Evolutionary conservation across 202 grass and related monocot species (phyloP), one percentile per base, ranked within the genome.

Genomic region (Eragrostis tef): DNA sequence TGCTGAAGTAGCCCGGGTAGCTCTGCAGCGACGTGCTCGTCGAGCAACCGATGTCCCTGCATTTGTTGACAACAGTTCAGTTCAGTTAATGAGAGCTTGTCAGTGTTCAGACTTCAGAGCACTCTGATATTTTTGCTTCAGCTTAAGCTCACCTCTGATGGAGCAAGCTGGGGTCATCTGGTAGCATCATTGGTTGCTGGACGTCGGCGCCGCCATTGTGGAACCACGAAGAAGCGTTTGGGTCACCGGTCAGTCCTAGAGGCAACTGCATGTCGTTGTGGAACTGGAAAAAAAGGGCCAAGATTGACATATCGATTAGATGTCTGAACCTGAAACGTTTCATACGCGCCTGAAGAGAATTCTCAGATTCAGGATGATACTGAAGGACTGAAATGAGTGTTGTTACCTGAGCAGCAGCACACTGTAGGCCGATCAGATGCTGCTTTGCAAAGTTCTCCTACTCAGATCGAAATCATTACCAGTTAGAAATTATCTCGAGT

Each of bases 341-440:
- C 11, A 45, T 34, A 16, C 9, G 47, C 60, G n/a, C n/a, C n/a
- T n/a, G n/a, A n/a, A n/a, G n/a, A n/a, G n/a, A n/a, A n/a, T n/a
- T n/a, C n/a, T n/a, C n/a, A n/a, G n/a, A n/a, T n/a, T n/a, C n/a
- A n/a, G n/a, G n/a, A n/a, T n/a, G n/a, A n/a, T 13, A 17, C 17
- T 34, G 19, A 52, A 49, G 21, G 19, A 76, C 57, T 69, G 44
- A 75, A 73, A n/a, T 70, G 52, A 79, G 71, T 16, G 22, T 49
- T 54, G 17, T 65, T 83, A 91, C 92, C 85, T 94, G 89, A 42
- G 84, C 56, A 87, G 81, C 48, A 85, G 81, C 80, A 79, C 79
- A 94, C 7, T 94, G 89, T 63, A 94, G 78, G 48, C 84, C 71
- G 49, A 91, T 87, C 71, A 91, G 60, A 73, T 94, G 92, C 43